Evolutionary conservation across 179 eudicot species (phyloP).

Genomic region (Amaranthus tricolor): DNA sequence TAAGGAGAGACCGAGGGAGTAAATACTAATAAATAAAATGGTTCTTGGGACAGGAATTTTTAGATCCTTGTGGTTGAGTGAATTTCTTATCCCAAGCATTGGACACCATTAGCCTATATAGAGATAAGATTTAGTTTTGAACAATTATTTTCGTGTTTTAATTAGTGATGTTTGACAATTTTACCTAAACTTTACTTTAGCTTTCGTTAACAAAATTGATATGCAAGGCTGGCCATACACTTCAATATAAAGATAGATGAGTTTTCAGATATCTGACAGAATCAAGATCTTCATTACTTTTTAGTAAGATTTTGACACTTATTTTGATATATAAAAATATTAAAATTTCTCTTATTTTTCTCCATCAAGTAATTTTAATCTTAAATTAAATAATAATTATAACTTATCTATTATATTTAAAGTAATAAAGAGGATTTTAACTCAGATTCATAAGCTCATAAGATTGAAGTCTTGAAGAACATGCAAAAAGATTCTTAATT

Average conservation of each 20-base stretch:
- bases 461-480: neutral
- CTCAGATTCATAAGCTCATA: neutral
- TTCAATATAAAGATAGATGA: neutral
- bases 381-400: slow-evolving; percentile 7
- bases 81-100: neutral
- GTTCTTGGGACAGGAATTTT: too few species aligned
- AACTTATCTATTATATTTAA: too few species aligned
- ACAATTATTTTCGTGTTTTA: neutral
- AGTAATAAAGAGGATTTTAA: too few species aligned
- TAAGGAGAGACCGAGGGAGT: too few species aligned
- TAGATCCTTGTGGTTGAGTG: neutral
- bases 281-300: too few species aligned
- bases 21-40: too few species aligned
- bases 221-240: slow-evolving; percentile 24
- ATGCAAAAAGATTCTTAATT: slow-evolving; percentile 4
- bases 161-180: neutral
- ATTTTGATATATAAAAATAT: neutral
- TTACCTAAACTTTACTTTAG: neutral
- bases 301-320: neutral
- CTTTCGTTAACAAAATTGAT: slow-evolving; percentile 8
- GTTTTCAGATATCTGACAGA: neutral
- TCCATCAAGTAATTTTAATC: too few species aligned
- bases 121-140: neutral
- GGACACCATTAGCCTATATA: neutral
- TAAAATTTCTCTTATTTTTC: too few species aligned